Base-by-base conservation (phyloP, 306 rosid genomes). In the Ormosia semicastrata region DNA sequence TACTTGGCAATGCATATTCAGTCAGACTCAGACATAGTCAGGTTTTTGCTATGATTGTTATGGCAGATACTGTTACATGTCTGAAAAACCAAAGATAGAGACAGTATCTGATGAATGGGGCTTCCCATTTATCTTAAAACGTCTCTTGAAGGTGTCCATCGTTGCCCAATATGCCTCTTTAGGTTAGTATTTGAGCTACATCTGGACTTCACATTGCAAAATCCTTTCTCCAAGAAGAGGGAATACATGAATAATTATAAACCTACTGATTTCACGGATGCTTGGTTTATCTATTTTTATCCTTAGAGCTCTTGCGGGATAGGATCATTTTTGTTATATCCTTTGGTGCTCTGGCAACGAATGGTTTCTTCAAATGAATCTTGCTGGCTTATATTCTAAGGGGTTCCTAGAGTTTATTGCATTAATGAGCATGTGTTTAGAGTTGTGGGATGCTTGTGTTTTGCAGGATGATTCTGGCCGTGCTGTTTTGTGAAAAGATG, bases 121-220 rank as follows among this genome's bases (percentile, higher is more conserved):
- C 54, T 87, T 59, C 79, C 81, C 84, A 52, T 82, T 68, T 39
- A 57, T 69, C 71, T 68, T 58, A 66, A 4, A 57, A 49, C 52
- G 37, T 71, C 87, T 77, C 86, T 79, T 81, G 49, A 15, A 77
- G 85, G 83, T 65, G 86, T 85, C 63, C 81, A 77, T 62, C 78
- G 78, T 74, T 86, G 86, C 88, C 81, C 82, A 67, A 54, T 76
- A 83, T 72, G 37, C 62, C 6, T 30, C 15, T 30, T 60, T 49
- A 13, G 4, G 12, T 79, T 66, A 29, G 77, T 85, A 77, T 8
- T 68, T 75, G 89, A 77, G 87, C 91, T 83, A 83, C 91, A 80
- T 80, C 84, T 80, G 82, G 87, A 72, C 73, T 73, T 56, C 62
- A 83, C 80, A 83, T 67, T 3, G 5, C 54, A n/a, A 33, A 12